Percentiles rank a stretch among this genome's conserved stretches.
Conservation (phyloP, 257 asterid species). For the Solanum pinnatisectum region DNA sequence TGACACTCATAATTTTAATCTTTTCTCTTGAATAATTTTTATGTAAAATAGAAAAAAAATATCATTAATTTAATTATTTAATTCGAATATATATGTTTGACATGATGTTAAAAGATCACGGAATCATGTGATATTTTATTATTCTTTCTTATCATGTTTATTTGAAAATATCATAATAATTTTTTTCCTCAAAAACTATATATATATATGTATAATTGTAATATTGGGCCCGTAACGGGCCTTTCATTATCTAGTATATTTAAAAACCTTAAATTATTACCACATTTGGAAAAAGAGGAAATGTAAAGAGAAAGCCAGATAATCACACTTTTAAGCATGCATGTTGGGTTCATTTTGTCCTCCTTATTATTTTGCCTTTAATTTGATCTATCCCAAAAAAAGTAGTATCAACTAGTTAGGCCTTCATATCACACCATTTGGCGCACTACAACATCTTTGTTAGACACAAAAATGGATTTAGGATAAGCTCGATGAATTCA, state of each 20-base stretch:
- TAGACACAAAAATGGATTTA: neutral
- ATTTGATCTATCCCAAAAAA: neutral
- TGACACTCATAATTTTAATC: too few relatives aligned
- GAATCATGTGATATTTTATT: too few relatives aligned
- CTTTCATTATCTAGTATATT: neutral
- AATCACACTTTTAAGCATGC: neutral
- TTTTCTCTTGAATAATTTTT: too few relatives aligned
- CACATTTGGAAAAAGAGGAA: slow-evolving; percentile 17
- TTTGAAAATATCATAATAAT: too few relatives aligned
- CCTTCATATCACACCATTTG: neutral
- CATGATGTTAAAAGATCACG: too few relatives aligned
- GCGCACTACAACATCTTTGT: neutral
- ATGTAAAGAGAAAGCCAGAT: neutral
- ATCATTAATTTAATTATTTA: too few relatives aligned
- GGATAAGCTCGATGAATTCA: neutral
- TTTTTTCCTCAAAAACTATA: too few relatives aligned
- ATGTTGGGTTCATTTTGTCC: slow-evolving; percentile 5
- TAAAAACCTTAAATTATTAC: slow-evolving; percentile 22
- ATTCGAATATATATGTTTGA: too few relatives aligned
- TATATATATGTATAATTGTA: too few relatives aligned
- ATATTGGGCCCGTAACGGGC: too few relatives aligned
- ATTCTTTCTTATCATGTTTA: too few relatives aligned
- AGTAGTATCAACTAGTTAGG: neutral
- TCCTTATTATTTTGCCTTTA: neutral
- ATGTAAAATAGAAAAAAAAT: too few relatives aligned